Evolutionary conservation across 306 rosid genomes (phyloP).

Genomic region (Cicer cuneatum): DNA sequence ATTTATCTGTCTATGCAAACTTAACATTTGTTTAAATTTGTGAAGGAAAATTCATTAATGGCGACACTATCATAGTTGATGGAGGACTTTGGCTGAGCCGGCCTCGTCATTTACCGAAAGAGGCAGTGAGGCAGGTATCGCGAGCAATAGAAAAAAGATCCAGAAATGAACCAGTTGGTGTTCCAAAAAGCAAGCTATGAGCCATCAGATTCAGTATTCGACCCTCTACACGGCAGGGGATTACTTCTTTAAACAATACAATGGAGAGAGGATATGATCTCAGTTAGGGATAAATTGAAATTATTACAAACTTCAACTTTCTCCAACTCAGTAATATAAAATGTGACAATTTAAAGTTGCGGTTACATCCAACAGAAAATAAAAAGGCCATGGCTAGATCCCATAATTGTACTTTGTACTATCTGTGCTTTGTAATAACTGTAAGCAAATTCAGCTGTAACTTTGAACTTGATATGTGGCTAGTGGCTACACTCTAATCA

Average conservation of each 20-base stretch:
- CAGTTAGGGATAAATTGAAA: conserved; percentile 9
- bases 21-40: conserved; percentile 36
- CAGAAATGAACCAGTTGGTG: conserved; percentile 60
- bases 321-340: background rate
- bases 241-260: conserved; percentile 4
- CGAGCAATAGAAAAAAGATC: conserved; percentile 85
- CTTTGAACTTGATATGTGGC: background rate
- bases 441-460: conserved; percentile 17
- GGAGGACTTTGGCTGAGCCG: conserved; percentile 95
- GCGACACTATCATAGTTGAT: conserved; percentile 67
- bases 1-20: background rate
- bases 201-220: conserved; percentile 6
- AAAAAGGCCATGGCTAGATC: background rate
- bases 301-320: conserved; percentile 24
- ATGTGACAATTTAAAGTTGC: background rate
- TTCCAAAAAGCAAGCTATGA: conserved; percentile 84
- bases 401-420: conserved; percentile 1
- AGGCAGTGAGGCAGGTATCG: conserved; percentile 76
- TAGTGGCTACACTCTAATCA: background rate
- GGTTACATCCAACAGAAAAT: conserved; percentile 2
- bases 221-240: background rate
- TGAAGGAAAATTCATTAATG: conserved; percentile 86
- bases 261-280: conserved; percentile 2
- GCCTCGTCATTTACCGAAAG: conserved; percentile 81
- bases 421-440: background rate